Base-by-base conservation (phyloP, 164 flowering plant species). In the Houttuynia cordata region DNA sequence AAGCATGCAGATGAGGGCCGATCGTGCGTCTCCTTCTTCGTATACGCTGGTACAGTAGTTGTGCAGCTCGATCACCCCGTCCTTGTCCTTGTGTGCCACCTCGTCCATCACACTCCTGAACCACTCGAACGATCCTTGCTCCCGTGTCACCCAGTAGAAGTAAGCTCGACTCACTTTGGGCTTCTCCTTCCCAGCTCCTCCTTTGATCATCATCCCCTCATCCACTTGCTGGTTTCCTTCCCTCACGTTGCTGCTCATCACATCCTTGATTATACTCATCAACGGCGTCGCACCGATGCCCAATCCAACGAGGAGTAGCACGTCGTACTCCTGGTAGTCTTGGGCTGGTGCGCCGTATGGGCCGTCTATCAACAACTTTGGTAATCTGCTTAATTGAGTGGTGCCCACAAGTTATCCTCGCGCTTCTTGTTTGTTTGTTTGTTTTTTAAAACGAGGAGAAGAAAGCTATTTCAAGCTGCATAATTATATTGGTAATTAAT, bases 261-360 rank as follows among this genome's bases (percentile, higher is more conserved):
- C 80, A 78, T 91, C 97, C 68, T 84, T 88, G 0, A 91, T 70
- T 1, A 91, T 85, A 73, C 97, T 91, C 40, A 91, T 79, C 86
- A 88, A 81, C 0, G 97, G 97, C 0, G 97, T 91, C 0, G 96
- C 97, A 0, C 97, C 97, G 8, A 88, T 88, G 4, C 97, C 97
- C 0, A 88, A 76, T 37, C 97, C 97, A 39, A 91, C 96, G 56
- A 91, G 75, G 52, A 84, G 76, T 37, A 84, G 76, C 10, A 80
- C 81, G 3, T 84, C 86, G 64, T 84, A 84, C 1, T 82, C 54
- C 23, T 74, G 79, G 78, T 84, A 80, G 74, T 84, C 83, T 24
- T 84, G 90, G 18, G 90, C 82, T 1, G 90, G 90, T 0, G 90
- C 90, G 21, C 90, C 90, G 53, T 84, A 84, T 0, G 90, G 83